Evolutionary conservation across 1,284 basidiomycete species (phyloP).

Genomic region (Lentinula novae-zelandiae): DNA sequence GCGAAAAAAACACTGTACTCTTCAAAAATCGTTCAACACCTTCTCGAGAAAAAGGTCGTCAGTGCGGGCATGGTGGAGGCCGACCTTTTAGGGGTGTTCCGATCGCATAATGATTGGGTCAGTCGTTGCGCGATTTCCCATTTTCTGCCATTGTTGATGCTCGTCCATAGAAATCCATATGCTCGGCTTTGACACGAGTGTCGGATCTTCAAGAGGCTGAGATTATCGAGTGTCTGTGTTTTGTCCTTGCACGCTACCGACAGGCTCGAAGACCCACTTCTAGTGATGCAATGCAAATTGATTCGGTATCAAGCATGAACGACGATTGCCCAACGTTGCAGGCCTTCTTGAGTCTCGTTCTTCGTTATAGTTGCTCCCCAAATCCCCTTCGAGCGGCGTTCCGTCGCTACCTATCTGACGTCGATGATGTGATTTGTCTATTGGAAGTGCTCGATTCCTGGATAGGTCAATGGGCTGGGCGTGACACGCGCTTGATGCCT

Average conservation of each 20-base stretch:
- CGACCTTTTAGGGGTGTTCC: conserved; percentile 49
- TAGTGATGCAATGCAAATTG: conserved; percentile 52
- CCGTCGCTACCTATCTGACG: conserved; percentile 47
- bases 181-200: conserved; percentile 49
- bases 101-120: conserved; percentile 64
- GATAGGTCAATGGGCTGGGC: conserved; percentile 39
- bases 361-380: conserved; percentile 51
- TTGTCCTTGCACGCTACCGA: conserved; percentile 35
- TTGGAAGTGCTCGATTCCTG: conserved; percentile 52
- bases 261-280: conserved; percentile 17
- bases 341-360: conserved; percentile 45
- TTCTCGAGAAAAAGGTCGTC: conserved; percentile 51
- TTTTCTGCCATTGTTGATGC: not conserved
- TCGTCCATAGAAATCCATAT: conserved; percentile 45
- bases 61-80: conserved; percentile 57
- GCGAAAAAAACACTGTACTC: conserved; percentile 38
- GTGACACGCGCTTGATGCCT: conserved; percentile 30
- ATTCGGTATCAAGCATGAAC: conserved; percentile 28
- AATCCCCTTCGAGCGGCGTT: conserved; percentile 53
- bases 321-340: conserved; percentile 38
- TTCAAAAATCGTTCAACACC: conserved; percentile 47
- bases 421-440: conserved; percentile 47
- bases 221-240: conserved; percentile 47
- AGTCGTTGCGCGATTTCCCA: conserved; percentile 16
- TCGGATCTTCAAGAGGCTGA: conserved; percentile 61